phyloP scores from a whole-genome alignment of 1,139 yeast genomes.

The Debaryomyces coudertii region DNA sequence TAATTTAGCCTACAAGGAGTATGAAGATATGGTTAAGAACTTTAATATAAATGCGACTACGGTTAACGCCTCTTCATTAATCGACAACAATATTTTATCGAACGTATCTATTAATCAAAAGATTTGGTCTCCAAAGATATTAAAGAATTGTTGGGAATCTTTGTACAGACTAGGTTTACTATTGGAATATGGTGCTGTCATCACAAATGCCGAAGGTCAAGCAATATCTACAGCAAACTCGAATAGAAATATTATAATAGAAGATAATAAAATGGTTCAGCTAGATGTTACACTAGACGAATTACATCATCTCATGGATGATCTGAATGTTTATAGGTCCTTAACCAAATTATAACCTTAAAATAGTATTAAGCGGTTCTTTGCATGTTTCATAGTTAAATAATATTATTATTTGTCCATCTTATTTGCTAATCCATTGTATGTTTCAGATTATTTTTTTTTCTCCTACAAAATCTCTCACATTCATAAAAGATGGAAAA shows the following conservation, averaged over 20 bases:
- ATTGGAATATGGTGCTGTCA: slow-evolving; percentile 36
- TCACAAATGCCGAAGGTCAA: slow-evolving; percentile 39
- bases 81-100: slow-evolving; percentile 34
- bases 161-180: slow-evolving; percentile 42
- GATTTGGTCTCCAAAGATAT: slow-evolving; percentile 50
- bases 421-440: neutral
- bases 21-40: slow-evolving; percentile 54
- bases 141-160: slow-evolving; percentile 60
- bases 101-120: slow-evolving; percentile 46
- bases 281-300: slow-evolving; percentile 52
- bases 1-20: slow-evolving; percentile 79
- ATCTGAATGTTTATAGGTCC: slow-evolving; percentile 33
- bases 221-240: slow-evolving; percentile 33
- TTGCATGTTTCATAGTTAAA: slow-evolving; percentile 1
- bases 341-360: slow-evolving; percentile 31
- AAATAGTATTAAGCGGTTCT: neutral
- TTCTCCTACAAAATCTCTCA: slow-evolving; percentile 1
- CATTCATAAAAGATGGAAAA: slow-evolving; percentile 4
- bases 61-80: slow-evolving; percentile 37
- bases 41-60: slow-evolving; percentile 44
- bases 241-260: slow-evolving; percentile 36
- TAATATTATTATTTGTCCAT: neutral
- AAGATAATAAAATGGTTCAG: slow-evolving; percentile 52
- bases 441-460: slow-evolving; percentile 8
- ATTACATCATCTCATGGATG: slow-evolving; percentile 35